These are phyloP conservation scores for Fusarium solani-melongenae DNA, from an alignment of 2,329 filamentous ascomycete species.

Conservation along the genomic window DNA sequence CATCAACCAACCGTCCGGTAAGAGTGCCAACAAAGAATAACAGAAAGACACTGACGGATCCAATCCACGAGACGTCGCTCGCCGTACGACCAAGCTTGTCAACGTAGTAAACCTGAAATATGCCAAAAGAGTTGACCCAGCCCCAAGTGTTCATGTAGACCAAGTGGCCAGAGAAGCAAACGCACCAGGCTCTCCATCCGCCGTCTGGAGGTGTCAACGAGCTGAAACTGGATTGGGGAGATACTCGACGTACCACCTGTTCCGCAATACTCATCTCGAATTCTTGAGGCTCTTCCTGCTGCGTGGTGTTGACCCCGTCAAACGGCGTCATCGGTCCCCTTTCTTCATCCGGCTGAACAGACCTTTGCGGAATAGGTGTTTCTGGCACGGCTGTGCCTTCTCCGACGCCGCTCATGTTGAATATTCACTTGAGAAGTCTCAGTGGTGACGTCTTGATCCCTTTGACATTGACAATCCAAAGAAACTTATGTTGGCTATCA, in stretches of 20 bases:
- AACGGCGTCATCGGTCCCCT: neutral
- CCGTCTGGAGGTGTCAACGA: constrained; percentile 61
- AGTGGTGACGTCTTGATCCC: neutral
- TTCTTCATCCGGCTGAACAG: neutral
- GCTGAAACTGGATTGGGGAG: neutral
- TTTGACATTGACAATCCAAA: neutral
- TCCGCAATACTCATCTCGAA: constrained; percentile 27
- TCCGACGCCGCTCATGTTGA: neutral
- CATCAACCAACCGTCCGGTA: constrained; percentile 63
- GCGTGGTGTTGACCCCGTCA: neutral
- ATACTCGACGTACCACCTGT: neutral
- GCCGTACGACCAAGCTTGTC: constrained; percentile 51
- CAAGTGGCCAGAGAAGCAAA: constrained; percentile 49
- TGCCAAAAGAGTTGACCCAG: constrained; percentile 66
- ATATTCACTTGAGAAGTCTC: neutral
- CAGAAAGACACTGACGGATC: constrained; percentile 62
- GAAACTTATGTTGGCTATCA: neutral
- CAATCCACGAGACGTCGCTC: constrained; percentile 64
- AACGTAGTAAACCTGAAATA: constrained; percentile 66
- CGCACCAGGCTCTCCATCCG: constrained; percentile 58
- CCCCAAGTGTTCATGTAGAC: constrained; percentile 66
- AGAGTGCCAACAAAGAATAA: constrained; percentile 65
- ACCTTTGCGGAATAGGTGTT: neutral
- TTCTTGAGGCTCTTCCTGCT: neutral
- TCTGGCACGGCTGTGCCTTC: neutral